Evolutionary conservation across 1,284 basidiomycete genomes (phyloP).

Genomic region (Entoloma clypeatum): DNA sequence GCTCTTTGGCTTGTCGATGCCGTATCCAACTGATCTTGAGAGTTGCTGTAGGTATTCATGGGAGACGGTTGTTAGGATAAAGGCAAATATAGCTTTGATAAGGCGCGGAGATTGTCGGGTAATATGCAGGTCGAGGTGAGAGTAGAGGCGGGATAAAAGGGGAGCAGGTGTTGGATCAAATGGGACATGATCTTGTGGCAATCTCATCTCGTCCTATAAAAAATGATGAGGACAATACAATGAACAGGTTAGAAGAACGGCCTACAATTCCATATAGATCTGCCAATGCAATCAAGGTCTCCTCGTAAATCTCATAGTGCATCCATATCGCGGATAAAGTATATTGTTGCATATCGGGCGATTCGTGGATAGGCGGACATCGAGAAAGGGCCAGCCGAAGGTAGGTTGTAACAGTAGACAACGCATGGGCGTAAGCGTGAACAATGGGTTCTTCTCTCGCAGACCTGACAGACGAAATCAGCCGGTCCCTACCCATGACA

Average conservation of each 20-base stretch:
- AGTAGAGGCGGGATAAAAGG: constrained; percentile 54
- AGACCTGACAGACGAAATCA: constrained; percentile 33
- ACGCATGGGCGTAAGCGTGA: constrained; percentile 62
- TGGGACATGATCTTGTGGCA: constrained; percentile 39
- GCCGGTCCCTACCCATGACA: too few species aligned
- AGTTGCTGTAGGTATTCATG: constrained; percentile 55
- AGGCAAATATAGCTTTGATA: constrained; percentile 54
- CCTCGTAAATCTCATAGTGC: constrained; percentile 48
- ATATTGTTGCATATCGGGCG: constrained; percentile 17
- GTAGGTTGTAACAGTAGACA: constrained; percentile 52
- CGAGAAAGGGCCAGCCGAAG: constrained; percentile 43
- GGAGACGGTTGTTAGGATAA: constrained; percentile 58
- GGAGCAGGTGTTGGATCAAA: constrained; percentile 42
- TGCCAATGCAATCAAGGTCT: constrained; percentile 47
- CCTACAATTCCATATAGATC: constrained; percentile 55
- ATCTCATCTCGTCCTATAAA: constrained; percentile 35
- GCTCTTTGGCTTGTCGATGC: constrained; percentile 27
- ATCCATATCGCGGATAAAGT: constrained; percentile 48
- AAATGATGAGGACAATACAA: constrained; percentile 8
- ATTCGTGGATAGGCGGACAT: constrained; percentile 30
- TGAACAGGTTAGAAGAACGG: constrained; percentile 9
- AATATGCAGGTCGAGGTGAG: constrained; percentile 47
- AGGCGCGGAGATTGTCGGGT: constrained; percentile 44
- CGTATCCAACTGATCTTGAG: constrained; percentile 56
- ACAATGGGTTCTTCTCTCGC: constrained; percentile 46